Percentiles rank a stretch among this genome's conserved stretches.
phyloP scores from a whole-genome alignment of 140 eudicot genomes.

The Ambrosia hybrid region DNA sequence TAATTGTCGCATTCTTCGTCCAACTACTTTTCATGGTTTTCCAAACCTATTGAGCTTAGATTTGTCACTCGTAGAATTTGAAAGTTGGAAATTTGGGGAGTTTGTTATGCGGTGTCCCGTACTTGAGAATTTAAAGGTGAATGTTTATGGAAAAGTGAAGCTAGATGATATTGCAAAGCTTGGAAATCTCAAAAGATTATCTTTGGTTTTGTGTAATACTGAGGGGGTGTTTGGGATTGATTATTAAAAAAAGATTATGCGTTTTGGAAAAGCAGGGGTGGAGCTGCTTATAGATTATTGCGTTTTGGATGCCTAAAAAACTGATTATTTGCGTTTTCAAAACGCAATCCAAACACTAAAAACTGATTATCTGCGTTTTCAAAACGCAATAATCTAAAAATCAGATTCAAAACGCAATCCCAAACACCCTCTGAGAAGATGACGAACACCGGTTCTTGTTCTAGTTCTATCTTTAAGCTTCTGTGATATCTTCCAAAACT shows the following conservation, averaged over 20 bases:
- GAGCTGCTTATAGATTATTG: no score
- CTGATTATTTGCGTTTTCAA: no score
- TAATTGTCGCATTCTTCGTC: not conserved
- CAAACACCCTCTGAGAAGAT: not conserved
- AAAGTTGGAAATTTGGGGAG: not conserved
- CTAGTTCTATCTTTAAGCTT: not conserved
- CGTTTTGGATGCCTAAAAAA: no score
- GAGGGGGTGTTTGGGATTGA: no score
- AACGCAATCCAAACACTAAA: no score
- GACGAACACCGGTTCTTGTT: no score
- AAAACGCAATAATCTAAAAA: no score
- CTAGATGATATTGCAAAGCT: not conserved
- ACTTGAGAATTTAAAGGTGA: not conserved
- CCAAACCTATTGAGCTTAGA: conserved; percentile 16
- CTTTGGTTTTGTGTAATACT: not conserved
- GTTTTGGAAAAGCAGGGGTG: no score
- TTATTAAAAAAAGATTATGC: no score
- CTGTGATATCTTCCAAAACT: conserved; percentile 17
- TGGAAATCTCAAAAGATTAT: not conserved
- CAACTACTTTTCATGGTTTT: not conserved
- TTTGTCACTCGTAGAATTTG: not conserved
- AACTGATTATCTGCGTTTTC: no score
- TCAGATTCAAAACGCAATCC: no score
- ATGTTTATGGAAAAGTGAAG: not conserved
- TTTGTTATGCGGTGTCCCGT: conserved; percentile 6